Percentiles rank a stretch among this genome's conserved stretches.
These are phyloP conservation scores for Neurospora africana DNA, from an alignment of 495 filamentous ascomycete species.

Conservation along the genomic window DNA sequence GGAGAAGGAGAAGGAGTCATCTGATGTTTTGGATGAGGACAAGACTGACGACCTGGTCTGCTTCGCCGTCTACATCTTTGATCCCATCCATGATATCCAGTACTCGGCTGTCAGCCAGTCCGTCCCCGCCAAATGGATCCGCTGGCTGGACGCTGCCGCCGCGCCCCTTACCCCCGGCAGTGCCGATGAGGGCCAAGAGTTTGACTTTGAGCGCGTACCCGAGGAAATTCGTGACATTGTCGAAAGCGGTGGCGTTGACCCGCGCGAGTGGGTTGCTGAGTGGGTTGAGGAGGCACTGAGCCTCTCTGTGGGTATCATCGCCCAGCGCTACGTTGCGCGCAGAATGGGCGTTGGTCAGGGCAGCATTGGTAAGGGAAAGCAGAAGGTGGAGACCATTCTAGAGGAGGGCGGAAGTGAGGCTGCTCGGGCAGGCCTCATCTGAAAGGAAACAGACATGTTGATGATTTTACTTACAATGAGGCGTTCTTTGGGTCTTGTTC, in stretches of 20 bases:
- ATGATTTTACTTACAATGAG: conserved; percentile 1
- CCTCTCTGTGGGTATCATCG: conserved; percentile 70
- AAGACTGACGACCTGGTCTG: conserved; percentile 45
- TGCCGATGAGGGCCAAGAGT: conserved; percentile 24
- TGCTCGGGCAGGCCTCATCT: conserved; percentile 55
- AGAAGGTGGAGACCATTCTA: conserved; percentile 56
- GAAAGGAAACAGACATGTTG: background rate
- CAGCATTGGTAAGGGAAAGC: conserved; percentile 69
- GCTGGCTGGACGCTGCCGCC: conserved; percentile 74
- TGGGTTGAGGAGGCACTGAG: conserved; percentile 90
- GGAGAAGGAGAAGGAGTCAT: conserved; percentile 42
- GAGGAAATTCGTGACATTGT: conserved; percentile 83
- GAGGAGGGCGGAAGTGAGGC: conserved; percentile 73
- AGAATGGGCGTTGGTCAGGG: conserved; percentile 92
- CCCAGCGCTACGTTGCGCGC: conserved; percentile 91
- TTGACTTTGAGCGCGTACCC: conserved; percentile 42
- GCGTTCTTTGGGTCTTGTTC: background rate
- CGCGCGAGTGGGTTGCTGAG: conserved; percentile 91
- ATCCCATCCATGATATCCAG: conserved; percentile 83
- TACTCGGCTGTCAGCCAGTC: conserved; percentile 76
- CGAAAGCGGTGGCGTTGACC: conserved; percentile 80
- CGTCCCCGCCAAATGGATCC: conserved; percentile 77
- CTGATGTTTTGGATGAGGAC: conserved; percentile 38
- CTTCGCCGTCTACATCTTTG: conserved; percentile 87
- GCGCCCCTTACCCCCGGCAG: conserved; percentile 39